These are phyloP conservation scores for Aspergillus tubingensis DNA, from an alignment of 2,329 filamentous ascomycete species.

Conservation along the genomic window DNA sequence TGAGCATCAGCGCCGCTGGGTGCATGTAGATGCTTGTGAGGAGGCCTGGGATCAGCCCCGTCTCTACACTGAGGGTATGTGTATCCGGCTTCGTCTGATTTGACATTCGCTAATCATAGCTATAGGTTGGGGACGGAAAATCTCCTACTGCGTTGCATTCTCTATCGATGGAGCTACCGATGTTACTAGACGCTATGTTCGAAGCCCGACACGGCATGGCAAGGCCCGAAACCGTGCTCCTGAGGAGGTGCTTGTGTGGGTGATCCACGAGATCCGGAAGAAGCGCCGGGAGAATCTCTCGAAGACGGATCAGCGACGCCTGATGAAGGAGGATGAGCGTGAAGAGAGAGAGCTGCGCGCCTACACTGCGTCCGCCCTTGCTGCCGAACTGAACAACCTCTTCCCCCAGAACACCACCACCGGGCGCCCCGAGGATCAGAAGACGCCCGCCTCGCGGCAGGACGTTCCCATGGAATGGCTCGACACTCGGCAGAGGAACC, in stretches of 20 bases:
- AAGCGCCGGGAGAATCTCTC: slow-evolving; percentile 79
- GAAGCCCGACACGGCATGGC: slow-evolving; percentile 57
- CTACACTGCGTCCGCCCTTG: slow-evolving; percentile 49
- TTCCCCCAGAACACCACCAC: slow-evolving; percentile 32
- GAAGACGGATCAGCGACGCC: slow-evolving; percentile 66
- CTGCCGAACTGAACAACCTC: slow-evolving; percentile 48
- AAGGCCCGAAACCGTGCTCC: slow-evolving; percentile 76
- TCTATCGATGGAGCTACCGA: slow-evolving; percentile 79
- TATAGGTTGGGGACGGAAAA: slow-evolving; percentile 85
- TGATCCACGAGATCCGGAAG: slow-evolving; percentile 86
- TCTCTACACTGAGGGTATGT: slow-evolving; percentile 79
- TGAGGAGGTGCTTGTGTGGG: slow-evolving; percentile 87
- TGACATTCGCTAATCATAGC: slow-evolving; percentile 15
- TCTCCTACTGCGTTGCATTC: slow-evolving; percentile 96
- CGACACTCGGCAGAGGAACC: slow-evolving; percentile 28
- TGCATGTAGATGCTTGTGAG: slow-evolving; percentile 95
- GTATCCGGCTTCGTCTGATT: background rate
- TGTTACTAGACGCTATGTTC: slow-evolving; percentile 67
- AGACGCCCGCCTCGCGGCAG: slow-evolving; percentile 41
- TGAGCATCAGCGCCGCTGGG: slow-evolving; percentile 87
- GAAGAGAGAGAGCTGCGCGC: slow-evolving; percentile 51
- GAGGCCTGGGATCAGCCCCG: slow-evolving; percentile 93
- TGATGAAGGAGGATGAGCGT: slow-evolving; percentile 51
- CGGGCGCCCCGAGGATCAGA: slow-evolving; percentile 42
- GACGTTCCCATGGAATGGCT: slow-evolving; percentile 39